A percentile compares a stretch with the other conserved stretches of the same genome.
Evolutionary conservation across 306 rosid genomes (phyloP).

Genomic region (Vigna trinervia): DNA sequence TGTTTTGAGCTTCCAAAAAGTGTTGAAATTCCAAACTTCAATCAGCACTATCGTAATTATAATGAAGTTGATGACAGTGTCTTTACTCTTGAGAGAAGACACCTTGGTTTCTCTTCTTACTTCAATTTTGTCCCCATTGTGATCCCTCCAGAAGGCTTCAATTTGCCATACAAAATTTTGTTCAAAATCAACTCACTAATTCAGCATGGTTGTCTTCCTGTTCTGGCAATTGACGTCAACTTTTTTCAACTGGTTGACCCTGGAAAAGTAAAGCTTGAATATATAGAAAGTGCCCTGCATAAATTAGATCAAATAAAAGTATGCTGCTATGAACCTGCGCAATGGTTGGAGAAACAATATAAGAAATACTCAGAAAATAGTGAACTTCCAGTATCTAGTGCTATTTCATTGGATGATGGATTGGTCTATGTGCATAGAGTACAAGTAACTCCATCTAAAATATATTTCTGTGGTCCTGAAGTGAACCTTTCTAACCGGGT

Average conservation of each 20-base stretch:
- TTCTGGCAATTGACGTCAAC: conserved; percentile 47
- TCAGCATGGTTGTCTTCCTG: conserved; percentile 72
- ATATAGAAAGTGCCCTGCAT: conserved; percentile 63
- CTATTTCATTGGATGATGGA: conserved; percentile 63
- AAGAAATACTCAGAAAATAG: conserved; percentile 57
- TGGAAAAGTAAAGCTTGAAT: conserved; percentile 36
- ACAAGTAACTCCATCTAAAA: conserved; percentile 71
- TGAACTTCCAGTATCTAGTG: conserved; percentile 28
- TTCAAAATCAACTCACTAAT: conserved; percentile 64
- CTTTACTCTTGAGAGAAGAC: conserved; percentile 44
- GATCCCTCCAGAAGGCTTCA: conserved; percentile 54
- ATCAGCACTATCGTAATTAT: conserved; percentile 54
- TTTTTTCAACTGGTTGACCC: conserved; percentile 65
- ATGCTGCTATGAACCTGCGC: conserved; percentile 67
- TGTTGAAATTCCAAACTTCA: conserved; percentile 59
- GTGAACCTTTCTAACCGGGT: conserved; percentile 84
- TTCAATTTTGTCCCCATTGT: conserved; percentile 61
- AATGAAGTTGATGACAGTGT: conserved; percentile 43
- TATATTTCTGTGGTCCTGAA: conserved; percentile 78
- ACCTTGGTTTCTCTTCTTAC: conserved; percentile 45
- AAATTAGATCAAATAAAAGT: conserved; percentile 58
- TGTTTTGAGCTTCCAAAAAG: conserved; percentile 64
- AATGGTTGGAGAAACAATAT: conserved; percentile 67
- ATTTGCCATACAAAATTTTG: conserved; percentile 61
- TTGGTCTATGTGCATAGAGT: conserved; percentile 75